phyloP scores from a whole-genome alignment of 257 asterid genomes.

The Plantago elongata region DNA sequence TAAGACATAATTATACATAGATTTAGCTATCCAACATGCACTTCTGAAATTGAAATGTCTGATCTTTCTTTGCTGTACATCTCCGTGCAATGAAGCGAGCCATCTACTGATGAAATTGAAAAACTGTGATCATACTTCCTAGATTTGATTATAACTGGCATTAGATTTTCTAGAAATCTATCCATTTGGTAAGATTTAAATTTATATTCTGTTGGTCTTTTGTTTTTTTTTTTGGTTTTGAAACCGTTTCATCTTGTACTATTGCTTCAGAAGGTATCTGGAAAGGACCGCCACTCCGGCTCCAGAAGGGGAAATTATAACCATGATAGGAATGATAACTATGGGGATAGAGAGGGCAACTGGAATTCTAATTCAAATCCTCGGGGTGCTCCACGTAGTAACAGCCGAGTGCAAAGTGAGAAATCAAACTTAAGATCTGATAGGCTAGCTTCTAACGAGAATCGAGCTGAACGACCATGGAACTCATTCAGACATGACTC shows the following conservation, averaged over 20 bases:
- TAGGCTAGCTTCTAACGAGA: slow-evolving; percentile 47
- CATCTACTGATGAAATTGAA: too few species aligned
- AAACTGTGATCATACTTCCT: too few species aligned
- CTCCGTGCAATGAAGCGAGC: too few species aligned
- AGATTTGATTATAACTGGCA: too few species aligned
- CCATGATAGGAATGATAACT: slow-evolving; percentile 62
- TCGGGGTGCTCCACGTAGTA: slow-evolving; percentile 51
- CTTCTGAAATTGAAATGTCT: too few species aligned
- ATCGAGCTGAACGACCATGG: slow-evolving; percentile 68
- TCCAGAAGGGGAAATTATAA: slow-evolving; percentile 68
- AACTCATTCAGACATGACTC: slow-evolving; percentile 41
- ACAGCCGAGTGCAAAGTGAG: slow-evolving; percentile 65
- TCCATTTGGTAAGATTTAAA: too few species aligned
- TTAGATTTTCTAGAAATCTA: too few species aligned
- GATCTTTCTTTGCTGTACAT: too few species aligned
- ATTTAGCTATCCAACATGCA: too few species aligned
- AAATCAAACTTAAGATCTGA: slow-evolving; percentile 60
- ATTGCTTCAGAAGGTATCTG: slow-evolving; percentile 55
- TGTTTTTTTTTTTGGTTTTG: background rate
- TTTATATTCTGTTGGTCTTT: too few species aligned
- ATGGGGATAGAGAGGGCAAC: slow-evolving; percentile 69
- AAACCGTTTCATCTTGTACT: slow-evolving; percentile 2
- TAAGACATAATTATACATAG: too few species aligned
- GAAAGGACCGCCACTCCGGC: slow-evolving; percentile 64
- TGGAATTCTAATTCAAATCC: slow-evolving; percentile 70